Evolutionary conservation across 1,139 yeast genomes (phyloP).

Genomic region (Yamadazyma membranifaciens): DNA sequence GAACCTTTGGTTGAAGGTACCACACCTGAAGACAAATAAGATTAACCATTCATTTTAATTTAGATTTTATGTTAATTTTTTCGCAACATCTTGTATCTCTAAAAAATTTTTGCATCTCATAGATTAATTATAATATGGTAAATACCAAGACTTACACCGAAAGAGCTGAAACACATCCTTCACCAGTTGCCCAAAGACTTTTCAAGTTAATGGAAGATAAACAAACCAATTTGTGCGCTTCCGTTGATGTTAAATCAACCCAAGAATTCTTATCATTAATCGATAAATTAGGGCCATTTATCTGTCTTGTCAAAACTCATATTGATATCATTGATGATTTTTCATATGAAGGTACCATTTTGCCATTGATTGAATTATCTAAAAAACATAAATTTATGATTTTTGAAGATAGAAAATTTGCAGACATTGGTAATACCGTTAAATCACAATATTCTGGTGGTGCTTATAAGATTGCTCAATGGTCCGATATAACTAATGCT

Average conservation of each 20-base stretch:
- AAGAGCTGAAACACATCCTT: constrained; percentile 69
- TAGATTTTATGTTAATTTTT: neutral
- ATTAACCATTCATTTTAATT: neutral
- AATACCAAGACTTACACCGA: constrained; percentile 48
- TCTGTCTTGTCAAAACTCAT: constrained; percentile 92
- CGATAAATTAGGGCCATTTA: constrained; percentile 84
- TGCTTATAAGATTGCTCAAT: constrained; percentile 78
- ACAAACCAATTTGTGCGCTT: constrained; percentile 89
- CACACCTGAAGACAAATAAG: neutral
- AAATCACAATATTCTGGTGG: constrained; percentile 93
- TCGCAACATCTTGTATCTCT: neutral
- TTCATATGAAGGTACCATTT: constrained; percentile 71
- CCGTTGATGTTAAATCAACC: constrained; percentile 87
- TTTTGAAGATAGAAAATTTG: constrained; percentile 96
- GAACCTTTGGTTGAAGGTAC: neutral
- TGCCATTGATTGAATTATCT: constrained; percentile 69
- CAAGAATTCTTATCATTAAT: constrained; percentile 66
- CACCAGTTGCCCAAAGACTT: constrained; percentile 78
- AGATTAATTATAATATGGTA: constrained; percentile 2
- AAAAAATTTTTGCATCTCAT: constrained; percentile 2
- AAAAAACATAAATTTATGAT: constrained; percentile 79
- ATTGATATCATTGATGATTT: constrained; percentile 91
- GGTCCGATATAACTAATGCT: constrained; percentile 98
- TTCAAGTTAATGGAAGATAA: constrained; percentile 74
- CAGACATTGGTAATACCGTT: constrained; percentile 98